phyloP scores from a whole-genome alignment of 2,329 filamentous ascomycete genomes.

The Sporothrix protearum region DNA sequence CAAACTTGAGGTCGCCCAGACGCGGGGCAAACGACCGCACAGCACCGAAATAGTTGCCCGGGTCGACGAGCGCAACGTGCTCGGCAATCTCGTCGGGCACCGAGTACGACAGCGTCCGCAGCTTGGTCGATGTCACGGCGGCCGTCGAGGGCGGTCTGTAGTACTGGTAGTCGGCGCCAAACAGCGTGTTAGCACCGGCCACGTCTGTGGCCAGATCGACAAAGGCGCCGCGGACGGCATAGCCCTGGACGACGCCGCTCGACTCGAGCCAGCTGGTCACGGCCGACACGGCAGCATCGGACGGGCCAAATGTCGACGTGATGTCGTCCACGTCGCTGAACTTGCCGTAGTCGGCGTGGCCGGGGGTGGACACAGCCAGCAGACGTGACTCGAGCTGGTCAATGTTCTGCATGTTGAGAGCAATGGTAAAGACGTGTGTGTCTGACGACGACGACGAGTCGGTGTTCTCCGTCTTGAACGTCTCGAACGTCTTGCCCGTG shows the following conservation, averaged over 20 bases:
- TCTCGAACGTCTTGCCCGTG: not conserved
- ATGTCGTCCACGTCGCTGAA: slow-evolving; percentile 59
- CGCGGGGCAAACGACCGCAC: slow-evolving; percentile 20
- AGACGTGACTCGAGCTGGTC: slow-evolving; percentile 53
- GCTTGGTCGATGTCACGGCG: slow-evolving; percentile 34
- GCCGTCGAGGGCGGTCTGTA: slow-evolving; percentile 24
- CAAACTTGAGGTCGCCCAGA: slow-evolving; percentile 10
- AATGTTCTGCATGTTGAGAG: slow-evolving; percentile 32
- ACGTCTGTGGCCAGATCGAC: slow-evolving; percentile 33
- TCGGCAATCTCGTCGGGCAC: slow-evolving; percentile 54
- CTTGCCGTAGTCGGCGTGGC: slow-evolving; percentile 55
- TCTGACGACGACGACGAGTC: not conserved
- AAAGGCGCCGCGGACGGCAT: slow-evolving; percentile 41
- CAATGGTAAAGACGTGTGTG: slow-evolving; percentile 31
- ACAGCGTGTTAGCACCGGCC: slow-evolving; percentile 32
- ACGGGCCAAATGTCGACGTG: slow-evolving; percentile 50
- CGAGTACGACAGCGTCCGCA: slow-evolving; percentile 57
- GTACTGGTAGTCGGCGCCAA: slow-evolving; percentile 34
- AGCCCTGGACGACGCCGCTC: slow-evolving; percentile 44
- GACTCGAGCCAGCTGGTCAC: slow-evolving; percentile 55
- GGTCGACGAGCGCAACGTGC: slow-evolving; percentile 60
- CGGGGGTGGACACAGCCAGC: slow-evolving; percentile 59
- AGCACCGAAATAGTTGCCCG: slow-evolving; percentile 58
- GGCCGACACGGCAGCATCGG: slow-evolving; percentile 44
- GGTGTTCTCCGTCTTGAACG: slow-evolving; percentile 2